phyloP scores from a whole-genome alignment of 345 rosid species.

The Viola odorata region DNA sequence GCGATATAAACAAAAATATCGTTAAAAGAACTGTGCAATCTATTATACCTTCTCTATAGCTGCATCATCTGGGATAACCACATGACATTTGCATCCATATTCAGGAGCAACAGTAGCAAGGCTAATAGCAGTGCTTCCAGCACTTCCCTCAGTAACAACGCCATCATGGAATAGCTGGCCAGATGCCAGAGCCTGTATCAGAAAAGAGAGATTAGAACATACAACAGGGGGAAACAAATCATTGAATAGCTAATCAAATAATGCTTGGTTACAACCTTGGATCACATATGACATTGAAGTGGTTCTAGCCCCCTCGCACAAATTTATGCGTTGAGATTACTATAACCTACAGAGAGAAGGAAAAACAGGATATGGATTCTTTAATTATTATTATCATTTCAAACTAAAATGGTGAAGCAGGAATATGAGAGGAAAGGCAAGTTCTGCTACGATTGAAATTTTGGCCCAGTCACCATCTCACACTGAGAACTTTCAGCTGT shows the following conservation, averaged over 20 bases:
- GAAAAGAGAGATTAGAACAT: background rate
- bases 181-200: constrained; percentile 65
- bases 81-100: constrained; percentile 88
- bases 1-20: background rate
- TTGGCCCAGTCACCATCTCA: too few species aligned
- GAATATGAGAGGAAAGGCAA: too few species aligned
- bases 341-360: too few species aligned
- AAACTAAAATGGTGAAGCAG: too few species aligned
- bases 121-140: constrained; percentile 97
- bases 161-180: constrained; percentile 66
- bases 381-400: too few species aligned
- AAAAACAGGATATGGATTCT: too few species aligned
- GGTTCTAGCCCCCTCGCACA: background rate
- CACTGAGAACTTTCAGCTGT: too few species aligned
- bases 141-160: constrained; percentile 87
- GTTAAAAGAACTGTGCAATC: background rate
- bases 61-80: constrained; percentile 93
- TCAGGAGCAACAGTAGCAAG: constrained; percentile 90
- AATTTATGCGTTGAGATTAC: too few species aligned
- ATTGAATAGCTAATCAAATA: background rate
- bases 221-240: background rate
- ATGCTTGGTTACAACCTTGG: background rate
- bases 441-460: too few species aligned
- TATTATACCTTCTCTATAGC: constrained; percentile 79
- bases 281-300: background rate